Percentiles rank a stretch among this genome's conserved stretches.
phyloP scores from a whole-genome alignment of 371 early-diverging fungal species.

The Mucor indicus region DNA sequence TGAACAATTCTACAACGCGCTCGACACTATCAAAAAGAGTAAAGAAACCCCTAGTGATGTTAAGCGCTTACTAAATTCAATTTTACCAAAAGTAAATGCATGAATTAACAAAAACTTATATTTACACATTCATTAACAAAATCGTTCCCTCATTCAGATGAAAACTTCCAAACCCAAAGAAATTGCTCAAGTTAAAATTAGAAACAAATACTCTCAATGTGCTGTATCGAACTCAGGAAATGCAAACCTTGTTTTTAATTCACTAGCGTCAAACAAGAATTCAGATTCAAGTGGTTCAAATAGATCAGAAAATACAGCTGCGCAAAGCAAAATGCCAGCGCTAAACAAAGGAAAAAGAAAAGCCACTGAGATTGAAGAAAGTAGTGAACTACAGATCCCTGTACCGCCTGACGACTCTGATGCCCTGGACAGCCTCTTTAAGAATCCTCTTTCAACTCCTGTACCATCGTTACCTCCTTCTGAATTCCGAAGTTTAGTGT shows the following conservation, averaged over 20 bases:
- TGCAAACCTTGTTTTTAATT: conserved; percentile 15
- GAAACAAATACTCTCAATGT: conserved; percentile 16
- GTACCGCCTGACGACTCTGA: conserved; percentile 10
- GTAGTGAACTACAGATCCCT: conserved; percentile 11
- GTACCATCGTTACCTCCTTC: conserved; percentile 14
- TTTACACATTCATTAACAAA: conserved; percentile 12
- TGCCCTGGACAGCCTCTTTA: conserved; percentile 10
- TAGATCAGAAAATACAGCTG: conserved; percentile 8
- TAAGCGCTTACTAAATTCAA: conserved; percentile 11
- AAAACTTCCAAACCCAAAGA: conserved; percentile 14
- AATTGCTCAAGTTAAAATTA: conserved; percentile 10
- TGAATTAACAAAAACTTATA: neutral
- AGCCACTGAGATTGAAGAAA: conserved; percentile 14
- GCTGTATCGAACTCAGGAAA: conserved; percentile 20
- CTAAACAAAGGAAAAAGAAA: conserved; percentile 10
- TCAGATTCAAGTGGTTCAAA: conserved; percentile 12
- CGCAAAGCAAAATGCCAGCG: conserved; percentile 1
- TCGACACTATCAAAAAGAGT: conserved; percentile 5
- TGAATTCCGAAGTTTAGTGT: conserved; percentile 13
- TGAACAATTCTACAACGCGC: conserved; percentile 4
- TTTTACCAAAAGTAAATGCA: conserved; percentile 9
- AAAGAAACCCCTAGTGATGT: conserved; percentile 8
- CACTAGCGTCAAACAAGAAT: conserved; percentile 15
- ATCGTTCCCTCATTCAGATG: conserved; percentile 13
- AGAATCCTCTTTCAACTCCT: conserved; percentile 7